These are phyloP conservation scores for Apostasia shenzhenica DNA, from an alignment of 106 monocot species.

Conservation along the genomic window DNA sequence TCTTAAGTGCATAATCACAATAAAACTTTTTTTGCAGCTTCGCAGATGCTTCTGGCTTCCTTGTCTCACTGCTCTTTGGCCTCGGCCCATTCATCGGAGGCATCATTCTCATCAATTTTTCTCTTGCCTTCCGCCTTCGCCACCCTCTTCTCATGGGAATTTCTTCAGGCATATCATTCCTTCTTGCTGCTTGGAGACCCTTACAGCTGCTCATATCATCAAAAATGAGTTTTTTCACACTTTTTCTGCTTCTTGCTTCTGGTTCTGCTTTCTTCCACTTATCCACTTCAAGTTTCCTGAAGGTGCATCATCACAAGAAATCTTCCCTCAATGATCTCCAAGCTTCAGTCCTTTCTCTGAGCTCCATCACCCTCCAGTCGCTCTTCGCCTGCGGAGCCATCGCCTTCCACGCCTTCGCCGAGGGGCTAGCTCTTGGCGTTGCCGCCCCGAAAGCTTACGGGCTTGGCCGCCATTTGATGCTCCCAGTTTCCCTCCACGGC, in stretches of 20 bases:
- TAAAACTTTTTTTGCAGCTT: slow-evolving; percentile 39
- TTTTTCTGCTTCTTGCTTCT: slow-evolving; percentile 32
- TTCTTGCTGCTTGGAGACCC: slow-evolving; percentile 83
- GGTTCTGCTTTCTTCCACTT: slow-evolving; percentile 47
- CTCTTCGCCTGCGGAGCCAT: slow-evolving; percentile 80
- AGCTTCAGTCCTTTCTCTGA: slow-evolving; percentile 44
- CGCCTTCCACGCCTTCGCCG: slow-evolving; percentile 73
- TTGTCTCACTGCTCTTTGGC: slow-evolving; percentile 77
- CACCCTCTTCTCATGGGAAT: slow-evolving; percentile 77
- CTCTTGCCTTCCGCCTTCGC: slow-evolving; percentile 44
- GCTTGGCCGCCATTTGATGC: slow-evolving; percentile 83
- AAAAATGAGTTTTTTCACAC: slow-evolving; percentile 58
- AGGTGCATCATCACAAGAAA: slow-evolving; percentile 42
- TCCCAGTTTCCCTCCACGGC: slow-evolving; percentile 88
- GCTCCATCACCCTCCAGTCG: slow-evolving; percentile 68
- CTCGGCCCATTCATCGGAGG: slow-evolving; percentile 95
- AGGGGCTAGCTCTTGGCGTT: slow-evolving; percentile 87
- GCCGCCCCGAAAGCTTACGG: slow-evolving; percentile 93
- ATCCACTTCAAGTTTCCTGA: slow-evolving; percentile 37
- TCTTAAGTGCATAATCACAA: background rate
- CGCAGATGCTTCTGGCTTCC: slow-evolving; percentile 77
- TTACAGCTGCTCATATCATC: slow-evolving; percentile 61
- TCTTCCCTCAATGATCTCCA: slow-evolving; percentile 39
- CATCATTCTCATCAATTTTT: slow-evolving; percentile 48
- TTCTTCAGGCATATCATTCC: slow-evolving; percentile 75